Evolutionary conservation across 2,329 filamentous ascomycete species (phyloP).

Genomic region (Conoideocrella luteorostrata): DNA sequence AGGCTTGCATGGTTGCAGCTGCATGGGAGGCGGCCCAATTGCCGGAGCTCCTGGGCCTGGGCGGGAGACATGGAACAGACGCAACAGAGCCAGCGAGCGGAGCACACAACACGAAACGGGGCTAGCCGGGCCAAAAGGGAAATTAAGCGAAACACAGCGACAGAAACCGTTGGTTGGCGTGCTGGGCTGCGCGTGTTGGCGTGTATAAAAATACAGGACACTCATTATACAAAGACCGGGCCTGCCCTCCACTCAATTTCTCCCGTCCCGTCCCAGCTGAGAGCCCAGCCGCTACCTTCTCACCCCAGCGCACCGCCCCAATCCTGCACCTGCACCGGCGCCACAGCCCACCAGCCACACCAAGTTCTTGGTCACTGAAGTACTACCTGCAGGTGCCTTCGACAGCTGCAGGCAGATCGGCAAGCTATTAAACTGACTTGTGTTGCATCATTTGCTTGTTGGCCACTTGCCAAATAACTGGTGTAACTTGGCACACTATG

Average conservation of each 20-base stretch:
- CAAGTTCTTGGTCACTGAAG: neutral
- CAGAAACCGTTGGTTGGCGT: constrained; percentile 28
- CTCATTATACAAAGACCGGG: constrained; percentile 37
- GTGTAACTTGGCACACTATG: too few species aligned
- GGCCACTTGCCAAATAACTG: too few species aligned
- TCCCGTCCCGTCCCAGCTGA: constrained; percentile 20
- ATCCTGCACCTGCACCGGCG: neutral
- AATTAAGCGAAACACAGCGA: constrained; percentile 29
- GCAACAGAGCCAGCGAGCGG: too few species aligned
- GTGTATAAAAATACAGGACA: constrained; percentile 41
- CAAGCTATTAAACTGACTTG: too few species aligned
- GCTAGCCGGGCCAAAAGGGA: constrained; percentile 28
- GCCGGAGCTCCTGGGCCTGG: too few species aligned
- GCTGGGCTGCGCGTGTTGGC: constrained; percentile 16
- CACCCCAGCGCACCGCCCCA: constrained; percentile 5
- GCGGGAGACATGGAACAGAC: too few species aligned
- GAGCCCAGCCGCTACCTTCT: constrained; percentile 4
- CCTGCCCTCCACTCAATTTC: constrained; percentile 38
- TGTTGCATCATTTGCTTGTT: too few species aligned
- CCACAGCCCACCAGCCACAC: constrained; percentile 8
- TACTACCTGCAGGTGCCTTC: too few species aligned
- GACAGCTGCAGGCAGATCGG: constrained; percentile 2
- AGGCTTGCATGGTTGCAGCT: too few species aligned
- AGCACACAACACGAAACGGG: constrained; percentile 14
- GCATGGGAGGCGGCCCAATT: too few species aligned